Evolutionary conservation across 1,139 yeast species (phyloP).

Genomic region (Diutina siamensis): DNA sequence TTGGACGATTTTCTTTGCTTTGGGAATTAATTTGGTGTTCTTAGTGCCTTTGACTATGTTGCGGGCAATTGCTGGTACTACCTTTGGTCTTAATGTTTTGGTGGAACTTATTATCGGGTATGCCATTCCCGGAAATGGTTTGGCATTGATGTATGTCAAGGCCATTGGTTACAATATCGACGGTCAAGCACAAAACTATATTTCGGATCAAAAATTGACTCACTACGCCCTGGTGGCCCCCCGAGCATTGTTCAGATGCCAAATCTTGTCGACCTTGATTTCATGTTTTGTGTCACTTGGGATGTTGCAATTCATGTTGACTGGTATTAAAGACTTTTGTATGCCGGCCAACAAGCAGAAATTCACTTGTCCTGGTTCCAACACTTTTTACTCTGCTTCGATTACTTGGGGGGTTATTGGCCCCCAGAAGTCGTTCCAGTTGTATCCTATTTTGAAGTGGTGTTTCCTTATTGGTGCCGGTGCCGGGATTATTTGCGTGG

Average conservation of each 20-base stretch:
- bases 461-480: constrained; percentile 50
- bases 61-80: constrained; percentile 41
- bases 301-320: constrained; percentile 36
- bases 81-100: constrained; percentile 44
- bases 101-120: constrained; percentile 53
- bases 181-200: constrained; percentile 49
- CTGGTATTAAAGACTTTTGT: constrained; percentile 37
- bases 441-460: constrained; percentile 31
- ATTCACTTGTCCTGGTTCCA: constrained; percentile 38
- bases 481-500: constrained; percentile 46
- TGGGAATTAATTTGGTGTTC: constrained; percentile 43
- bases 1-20: constrained; percentile 47
- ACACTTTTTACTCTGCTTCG: constrained; percentile 39
- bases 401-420: constrained; percentile 60
- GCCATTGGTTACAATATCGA: constrained; percentile 49
- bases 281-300: constrained; percentile 40
- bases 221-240: constrained; percentile 55
- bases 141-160: constrained; percentile 47
- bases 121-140: constrained; percentile 52
- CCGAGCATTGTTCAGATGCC: constrained; percentile 48
- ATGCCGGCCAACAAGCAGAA: constrained; percentile 24
- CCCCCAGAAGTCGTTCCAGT: constrained; percentile 24
- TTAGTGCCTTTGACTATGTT: constrained; percentile 39
- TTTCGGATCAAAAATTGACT: constrained; percentile 45
- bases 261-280: constrained; percentile 33